Percentiles rank a stretch among this genome's conserved stretches.
Conservation (phyloP, 768 basidiomycete genomes). For the Rhodosporidiobolus odoratus region DNA sequence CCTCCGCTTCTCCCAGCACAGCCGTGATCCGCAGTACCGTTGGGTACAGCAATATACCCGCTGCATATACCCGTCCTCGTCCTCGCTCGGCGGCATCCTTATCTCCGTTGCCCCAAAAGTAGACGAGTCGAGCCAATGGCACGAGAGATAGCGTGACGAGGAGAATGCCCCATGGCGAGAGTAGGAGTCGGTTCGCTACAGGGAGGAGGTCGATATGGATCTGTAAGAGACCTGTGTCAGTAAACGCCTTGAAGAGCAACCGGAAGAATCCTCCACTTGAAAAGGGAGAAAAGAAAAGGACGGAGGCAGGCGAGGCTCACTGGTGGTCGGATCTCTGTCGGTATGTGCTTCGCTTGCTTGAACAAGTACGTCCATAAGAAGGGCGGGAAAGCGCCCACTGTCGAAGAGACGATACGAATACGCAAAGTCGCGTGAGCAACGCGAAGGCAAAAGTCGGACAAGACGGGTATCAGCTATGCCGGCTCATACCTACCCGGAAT, state of each 20-base stretch:
- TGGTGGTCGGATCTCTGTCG: slow-evolving; percentile 17
- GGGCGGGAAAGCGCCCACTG: slow-evolving; percentile 28
- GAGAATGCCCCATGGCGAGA: slow-evolving; percentile 16
- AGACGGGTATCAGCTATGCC: too few species aligned
- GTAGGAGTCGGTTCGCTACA: slow-evolving; percentile 7
- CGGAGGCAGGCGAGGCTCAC: background rate
- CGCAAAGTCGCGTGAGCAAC: too few species aligned
- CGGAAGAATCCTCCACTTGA: too few species aligned
- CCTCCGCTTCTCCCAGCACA: background rate
- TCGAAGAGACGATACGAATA: background rate
- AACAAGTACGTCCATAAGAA: slow-evolving; percentile 30
- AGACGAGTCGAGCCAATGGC: slow-evolving; percentile 25
- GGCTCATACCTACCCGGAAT: too few species aligned
- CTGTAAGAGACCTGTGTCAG: background rate
- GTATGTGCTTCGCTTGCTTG: slow-evolving; percentile 35
- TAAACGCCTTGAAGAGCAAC: too few species aligned
- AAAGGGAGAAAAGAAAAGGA: background rate
- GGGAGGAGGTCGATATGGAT: slow-evolving; percentile 38
- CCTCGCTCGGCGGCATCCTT: slow-evolving; percentile 5
- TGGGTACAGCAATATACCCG: slow-evolving; percentile 19
- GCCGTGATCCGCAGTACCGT: background rate
- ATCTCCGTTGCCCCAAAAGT: slow-evolving; percentile 20
- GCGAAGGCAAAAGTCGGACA: too few species aligned
- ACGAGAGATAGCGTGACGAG: slow-evolving; percentile 24
- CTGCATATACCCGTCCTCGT: slow-evolving; percentile 17